phyloP scores from a whole-genome alignment of 148 eudicot genomes.

The Vaccinium macrocarpon region DNA sequence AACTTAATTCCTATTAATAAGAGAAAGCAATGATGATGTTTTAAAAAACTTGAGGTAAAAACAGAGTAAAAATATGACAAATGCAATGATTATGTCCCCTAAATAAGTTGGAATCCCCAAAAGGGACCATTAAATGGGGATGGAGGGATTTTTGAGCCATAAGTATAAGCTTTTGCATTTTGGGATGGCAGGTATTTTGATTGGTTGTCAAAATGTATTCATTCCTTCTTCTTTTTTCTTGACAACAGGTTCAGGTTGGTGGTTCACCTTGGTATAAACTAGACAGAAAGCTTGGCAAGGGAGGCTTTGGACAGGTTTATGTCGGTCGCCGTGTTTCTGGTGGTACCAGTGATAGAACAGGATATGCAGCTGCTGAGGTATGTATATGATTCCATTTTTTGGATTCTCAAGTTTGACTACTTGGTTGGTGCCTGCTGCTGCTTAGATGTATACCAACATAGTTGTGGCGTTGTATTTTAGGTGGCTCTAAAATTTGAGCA shows the following conservation, averaged over 20 bases:
- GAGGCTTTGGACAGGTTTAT: constrained; percentile 87
- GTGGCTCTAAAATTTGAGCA: constrained; percentile 86
- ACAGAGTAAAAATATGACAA: no score
- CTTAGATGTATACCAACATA: neutral
- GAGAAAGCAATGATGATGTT: no score
- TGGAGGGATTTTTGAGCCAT: neutral
- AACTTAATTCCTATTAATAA: no score
- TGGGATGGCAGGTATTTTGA: constrained; percentile 1
- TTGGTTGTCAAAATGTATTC: neutral
- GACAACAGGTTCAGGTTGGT: constrained; percentile 66
- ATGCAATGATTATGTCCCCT: no score
- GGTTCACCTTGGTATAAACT: constrained; percentile 62
- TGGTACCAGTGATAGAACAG: constrained; percentile 41
- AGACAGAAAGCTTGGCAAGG: constrained; percentile 76
- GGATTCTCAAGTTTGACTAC: neutral
- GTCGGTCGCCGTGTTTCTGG: constrained; percentile 62
- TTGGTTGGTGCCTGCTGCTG: neutral
- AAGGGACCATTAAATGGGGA: no score
- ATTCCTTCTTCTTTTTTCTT: neutral
- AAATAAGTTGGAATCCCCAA: no score
- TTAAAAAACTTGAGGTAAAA: no score
- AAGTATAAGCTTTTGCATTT: neutral
- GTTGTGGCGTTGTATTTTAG: constrained; percentile 25
- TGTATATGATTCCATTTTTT: constrained; percentile 5
- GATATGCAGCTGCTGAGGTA: constrained; percentile 57